phyloP scores from a whole-genome alignment of 2,329 filamentous ascomycete species.

The Teratosphaeria viscida region DNA sequence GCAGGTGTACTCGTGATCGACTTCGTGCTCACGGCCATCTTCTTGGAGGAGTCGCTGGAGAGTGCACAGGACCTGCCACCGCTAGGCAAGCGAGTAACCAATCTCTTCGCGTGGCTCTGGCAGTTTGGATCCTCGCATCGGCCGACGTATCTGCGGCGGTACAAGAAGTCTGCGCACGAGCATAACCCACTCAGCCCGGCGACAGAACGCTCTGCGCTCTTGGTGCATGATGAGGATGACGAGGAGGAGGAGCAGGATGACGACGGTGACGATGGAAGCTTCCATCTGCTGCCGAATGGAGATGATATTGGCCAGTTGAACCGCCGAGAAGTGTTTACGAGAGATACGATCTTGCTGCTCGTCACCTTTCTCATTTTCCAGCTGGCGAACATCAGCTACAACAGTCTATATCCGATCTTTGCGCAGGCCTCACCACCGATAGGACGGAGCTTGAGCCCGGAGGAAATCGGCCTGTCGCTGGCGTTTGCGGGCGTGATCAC shows the following conservation, averaged over 20 bases:
- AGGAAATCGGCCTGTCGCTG: slow-evolving; percentile 74
- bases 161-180: slow-evolving; percentile 3
- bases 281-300: slow-evolving; percentile 26
- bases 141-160: slow-evolving; percentile 48
- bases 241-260: slow-evolving; percentile 15
- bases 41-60: slow-evolving; percentile 78
- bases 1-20: slow-evolving; percentile 62
- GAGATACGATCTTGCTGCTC: slow-evolving; percentile 72
- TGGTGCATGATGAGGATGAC: slow-evolving; percentile 6
- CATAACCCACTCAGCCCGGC: slow-evolving; percentile 1
- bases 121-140: slow-evolving; percentile 52
- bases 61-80: slow-evolving; percentile 52
- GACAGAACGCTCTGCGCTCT: slow-evolving; percentile 8
- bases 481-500: slow-evolving; percentile 77
- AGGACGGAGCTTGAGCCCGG: slow-evolving; percentile 63
- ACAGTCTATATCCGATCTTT: slow-evolving; percentile 90
- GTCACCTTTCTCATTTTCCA: slow-evolving; percentile 87
- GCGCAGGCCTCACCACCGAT: slow-evolving; percentile 63
- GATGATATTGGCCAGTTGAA: slow-evolving; percentile 35
- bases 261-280: slow-evolving; percentile 27
- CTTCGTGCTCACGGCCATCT: slow-evolving; percentile 63
- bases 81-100: slow-evolving; percentile 47
- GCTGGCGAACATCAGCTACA: slow-evolving; percentile 87
- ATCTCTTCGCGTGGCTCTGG: slow-evolving; percentile 58
- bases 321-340: slow-evolving; percentile 56